A percentile compares a stretch with the other conserved stretches of the same genome.
These are phyloP conservation scores for Dothistroma pini DNA, from an alignment of 2,329 filamentous ascomycete species.

Conservation along the genomic window DNA sequence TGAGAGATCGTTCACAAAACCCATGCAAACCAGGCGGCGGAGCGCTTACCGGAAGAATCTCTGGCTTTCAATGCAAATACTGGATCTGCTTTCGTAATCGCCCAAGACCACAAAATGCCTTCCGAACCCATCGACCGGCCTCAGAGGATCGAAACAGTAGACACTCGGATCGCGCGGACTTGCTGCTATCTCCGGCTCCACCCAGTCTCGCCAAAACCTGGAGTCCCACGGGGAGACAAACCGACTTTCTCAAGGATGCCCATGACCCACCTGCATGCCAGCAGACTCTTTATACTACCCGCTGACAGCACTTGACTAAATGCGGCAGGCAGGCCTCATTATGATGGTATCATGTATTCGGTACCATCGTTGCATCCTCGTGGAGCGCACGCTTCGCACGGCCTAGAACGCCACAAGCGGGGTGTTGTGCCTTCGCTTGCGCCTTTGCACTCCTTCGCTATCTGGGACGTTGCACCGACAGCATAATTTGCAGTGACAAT, in stretches of 20 bases:
- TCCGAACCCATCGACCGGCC: not conserved
- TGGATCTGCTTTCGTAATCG: not conserved
- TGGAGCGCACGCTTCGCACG: not conserved
- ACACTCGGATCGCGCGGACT: not conserved
- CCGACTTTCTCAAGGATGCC: not conserved
- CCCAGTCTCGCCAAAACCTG: not conserved
- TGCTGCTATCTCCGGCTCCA: not conserved
- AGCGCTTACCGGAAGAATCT: not conserved
- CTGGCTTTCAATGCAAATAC: not conserved
- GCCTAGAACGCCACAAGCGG: conserved; percentile 1
- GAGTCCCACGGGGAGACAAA: not conserved
- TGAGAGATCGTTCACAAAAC: too few relatives aligned
- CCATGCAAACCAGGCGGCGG: not conserved
- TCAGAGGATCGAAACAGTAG: not conserved
- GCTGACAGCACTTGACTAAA: not conserved
- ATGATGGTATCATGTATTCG: not conserved
- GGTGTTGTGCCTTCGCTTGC: not conserved
- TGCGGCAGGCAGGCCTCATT: not conserved
- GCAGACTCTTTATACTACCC: not conserved
- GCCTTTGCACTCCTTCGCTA: not conserved
- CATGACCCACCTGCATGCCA: not conserved
- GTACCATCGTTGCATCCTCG: not conserved
- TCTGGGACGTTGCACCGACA: not conserved
- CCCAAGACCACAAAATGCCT: not conserved
- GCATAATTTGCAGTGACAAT: not conserved